Evolutionary conservation across 2,329 filamentous ascomycete species (phyloP).

Genomic region (Ophiostoma angusticollis): DNA sequence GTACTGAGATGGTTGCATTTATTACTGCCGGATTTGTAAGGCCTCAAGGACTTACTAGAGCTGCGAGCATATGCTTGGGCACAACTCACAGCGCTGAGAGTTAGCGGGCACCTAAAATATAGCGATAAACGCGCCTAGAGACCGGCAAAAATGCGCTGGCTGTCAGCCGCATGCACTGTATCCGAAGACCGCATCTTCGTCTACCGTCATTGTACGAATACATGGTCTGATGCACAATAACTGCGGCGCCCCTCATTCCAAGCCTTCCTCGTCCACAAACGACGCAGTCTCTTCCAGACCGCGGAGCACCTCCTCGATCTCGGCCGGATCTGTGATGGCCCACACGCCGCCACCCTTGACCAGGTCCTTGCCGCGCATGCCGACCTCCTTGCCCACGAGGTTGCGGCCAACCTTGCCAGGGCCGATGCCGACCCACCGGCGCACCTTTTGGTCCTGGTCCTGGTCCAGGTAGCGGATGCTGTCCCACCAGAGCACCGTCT

Average conservation of each 20-base stretch:
- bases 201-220: no score
- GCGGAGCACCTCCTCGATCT: slow-evolving; percentile 55
- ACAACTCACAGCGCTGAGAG: no score
- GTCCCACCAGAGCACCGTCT: slow-evolving; percentile 91
- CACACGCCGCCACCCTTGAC: slow-evolving; percentile 86
- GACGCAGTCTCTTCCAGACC: slow-evolving; percentile 52
- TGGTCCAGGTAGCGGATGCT: slow-evolving; percentile 83
- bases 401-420: slow-evolving; percentile 90
- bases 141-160: no score
- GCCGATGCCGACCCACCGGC: slow-evolving; percentile 82
- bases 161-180: no score
- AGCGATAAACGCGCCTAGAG: no score
- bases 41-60: no score
- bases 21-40: no score
- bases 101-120: no score
- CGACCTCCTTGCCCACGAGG: slow-evolving; percentile 88
- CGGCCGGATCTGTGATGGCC: slow-evolving; percentile 72
- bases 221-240: no score
- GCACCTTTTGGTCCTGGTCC: slow-evolving; percentile 63
- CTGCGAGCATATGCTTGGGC: no score
- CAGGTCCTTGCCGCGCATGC: slow-evolving; percentile 63
- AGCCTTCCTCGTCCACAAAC: slow-evolving; percentile 20
- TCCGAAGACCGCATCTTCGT: no score
- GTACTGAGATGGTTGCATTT: no score
- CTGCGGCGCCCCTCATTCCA: background rate